Percentiles rank a stretch among this genome's conserved stretches.
phyloP scores from a whole-genome alignment of 495 filamentous ascomycete genomes.

The Lophiostoma macrostomum region DNA sequence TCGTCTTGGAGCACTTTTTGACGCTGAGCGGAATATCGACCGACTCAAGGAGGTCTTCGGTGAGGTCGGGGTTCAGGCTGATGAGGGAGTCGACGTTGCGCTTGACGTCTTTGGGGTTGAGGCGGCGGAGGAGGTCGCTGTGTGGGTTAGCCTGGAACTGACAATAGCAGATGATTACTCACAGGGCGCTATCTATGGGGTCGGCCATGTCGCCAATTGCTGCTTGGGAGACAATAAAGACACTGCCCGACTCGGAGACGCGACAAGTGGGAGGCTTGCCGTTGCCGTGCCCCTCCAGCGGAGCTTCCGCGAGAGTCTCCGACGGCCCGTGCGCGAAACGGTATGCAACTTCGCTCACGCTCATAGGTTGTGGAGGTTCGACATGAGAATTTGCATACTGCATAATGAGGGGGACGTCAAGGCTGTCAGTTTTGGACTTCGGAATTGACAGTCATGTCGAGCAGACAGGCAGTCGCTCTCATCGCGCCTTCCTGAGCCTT shows the following conservation, averaged over 20 bases:
- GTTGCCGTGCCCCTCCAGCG: slow-evolving; percentile 24
- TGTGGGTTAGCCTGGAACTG: slow-evolving; percentile 5
- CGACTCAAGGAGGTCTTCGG: slow-evolving; percentile 95
- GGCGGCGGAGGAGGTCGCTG: slow-evolving; percentile 96
- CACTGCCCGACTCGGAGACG: background rate
- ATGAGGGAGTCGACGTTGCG: slow-evolving; percentile 82
- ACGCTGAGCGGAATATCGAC: slow-evolving; percentile 93
- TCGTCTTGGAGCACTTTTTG: slow-evolving; percentile 78
- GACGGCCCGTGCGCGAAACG: background rate
- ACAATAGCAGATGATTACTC: background rate
- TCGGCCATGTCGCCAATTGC: slow-evolving; percentile 22
- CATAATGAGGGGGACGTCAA: too few species aligned
- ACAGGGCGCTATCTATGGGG: slow-evolving; percentile 31
- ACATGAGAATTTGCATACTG: too few species aligned
- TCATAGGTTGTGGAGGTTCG: too few species aligned
- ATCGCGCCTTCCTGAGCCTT: too few species aligned
- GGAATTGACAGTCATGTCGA: too few species aligned
- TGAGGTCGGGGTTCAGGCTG: slow-evolving; percentile 79
- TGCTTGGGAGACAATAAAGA: background rate
- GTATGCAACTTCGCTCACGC: background rate
- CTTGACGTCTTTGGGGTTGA: slow-evolving; percentile 88
- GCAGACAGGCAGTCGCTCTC: too few species aligned
- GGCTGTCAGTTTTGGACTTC: too few species aligned
- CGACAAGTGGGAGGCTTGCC: background rate
- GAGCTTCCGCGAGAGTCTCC: background rate